These are phyloP conservation scores for Neurospora sp. DNA, from an alignment of 495 filamentous ascomycete species.

Conservation along the genomic window DNA sequence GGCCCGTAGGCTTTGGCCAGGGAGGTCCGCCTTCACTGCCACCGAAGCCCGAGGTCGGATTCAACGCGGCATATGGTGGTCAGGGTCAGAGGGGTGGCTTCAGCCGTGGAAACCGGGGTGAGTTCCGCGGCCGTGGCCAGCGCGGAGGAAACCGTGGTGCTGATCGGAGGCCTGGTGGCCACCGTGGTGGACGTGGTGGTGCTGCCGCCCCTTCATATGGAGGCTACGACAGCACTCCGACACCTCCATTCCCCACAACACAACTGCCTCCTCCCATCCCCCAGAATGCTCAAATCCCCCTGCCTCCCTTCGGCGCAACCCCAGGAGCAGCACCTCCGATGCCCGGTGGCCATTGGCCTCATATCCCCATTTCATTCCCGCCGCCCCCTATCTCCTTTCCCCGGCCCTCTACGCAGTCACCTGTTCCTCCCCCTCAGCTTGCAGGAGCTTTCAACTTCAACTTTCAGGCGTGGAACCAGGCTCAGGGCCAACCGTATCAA, in stretches of 20 bases:
- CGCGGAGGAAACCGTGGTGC: conserved; percentile 31
- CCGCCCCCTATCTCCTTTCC: conserved; percentile 6
- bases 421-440: conserved; percentile 1
- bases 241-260: conserved; percentile 2
- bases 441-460: conserved; percentile 9
- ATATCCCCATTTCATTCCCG: not conserved
- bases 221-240: not conserved
- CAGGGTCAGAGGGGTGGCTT: conserved; percentile 20
- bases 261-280: conserved; percentile 1
- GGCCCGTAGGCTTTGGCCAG: conserved; percentile 47
- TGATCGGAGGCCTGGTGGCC: conserved; percentile 22
- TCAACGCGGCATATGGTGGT: conserved; percentile 6
- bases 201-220: conserved; percentile 2
- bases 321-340: not conserved
- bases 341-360: conserved; percentile 7
- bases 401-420: conserved; percentile 3
- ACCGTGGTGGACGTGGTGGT: conserved; percentile 4
- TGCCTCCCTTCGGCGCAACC: conserved; percentile 5
- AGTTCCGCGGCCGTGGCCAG: conserved; percentile 31
- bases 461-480: conserved; percentile 12
- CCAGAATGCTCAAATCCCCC: conserved; percentile 9
- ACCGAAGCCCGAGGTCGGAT: conserved; percentile 14
- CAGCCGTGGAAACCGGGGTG: conserved; percentile 28
- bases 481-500: conserved; percentile 8
- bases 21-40: conserved; percentile 30